Evolutionary conservation across 805 yeast genomes (phyloP).

Genomic region (Teunomyces atbi): DNA sequence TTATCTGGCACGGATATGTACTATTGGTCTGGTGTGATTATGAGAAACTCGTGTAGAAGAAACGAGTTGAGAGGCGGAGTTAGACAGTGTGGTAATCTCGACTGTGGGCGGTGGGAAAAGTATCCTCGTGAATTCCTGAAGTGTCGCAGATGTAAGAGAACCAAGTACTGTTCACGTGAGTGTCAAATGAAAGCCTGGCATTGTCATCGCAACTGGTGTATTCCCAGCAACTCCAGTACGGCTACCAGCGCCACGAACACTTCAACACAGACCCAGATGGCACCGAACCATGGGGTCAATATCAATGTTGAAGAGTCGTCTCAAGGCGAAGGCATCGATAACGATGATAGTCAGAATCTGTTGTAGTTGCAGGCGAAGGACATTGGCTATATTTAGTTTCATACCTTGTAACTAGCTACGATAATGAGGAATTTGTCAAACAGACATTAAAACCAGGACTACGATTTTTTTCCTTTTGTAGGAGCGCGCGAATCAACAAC

Average conservation of each 20-base stretch:
- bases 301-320: conserved; percentile 8
- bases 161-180: conserved; percentile 90
- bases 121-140: conserved; percentile 91
- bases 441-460: background rate
- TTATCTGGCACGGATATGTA: conserved; percentile 74
- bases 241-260: conserved; percentile 17
- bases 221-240: conserved; percentile 42
- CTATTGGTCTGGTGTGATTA: conserved; percentile 97
- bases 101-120: conserved; percentile 93
- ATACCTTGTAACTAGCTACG: no score
- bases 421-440: background rate
- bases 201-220: conserved; percentile 94
- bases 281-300: conserved; percentile 1
- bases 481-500: background rate
- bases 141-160: conserved; percentile 89
- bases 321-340: conserved; percentile 4
- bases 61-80: conserved; percentile 86
- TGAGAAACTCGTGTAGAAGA: conserved; percentile 92
- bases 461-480: background rate
- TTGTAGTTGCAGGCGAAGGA: background rate
- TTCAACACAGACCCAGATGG: conserved; percentile 8
- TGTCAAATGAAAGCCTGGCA: conserved; percentile 93
- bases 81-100: conserved; percentile 90
- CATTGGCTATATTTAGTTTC: no score
- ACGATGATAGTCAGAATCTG: conserved; percentile 5